Evolutionary conservation across 768 basidiomycete genomes (phyloP).

Genomic region (Podaxis sp.): DNA sequence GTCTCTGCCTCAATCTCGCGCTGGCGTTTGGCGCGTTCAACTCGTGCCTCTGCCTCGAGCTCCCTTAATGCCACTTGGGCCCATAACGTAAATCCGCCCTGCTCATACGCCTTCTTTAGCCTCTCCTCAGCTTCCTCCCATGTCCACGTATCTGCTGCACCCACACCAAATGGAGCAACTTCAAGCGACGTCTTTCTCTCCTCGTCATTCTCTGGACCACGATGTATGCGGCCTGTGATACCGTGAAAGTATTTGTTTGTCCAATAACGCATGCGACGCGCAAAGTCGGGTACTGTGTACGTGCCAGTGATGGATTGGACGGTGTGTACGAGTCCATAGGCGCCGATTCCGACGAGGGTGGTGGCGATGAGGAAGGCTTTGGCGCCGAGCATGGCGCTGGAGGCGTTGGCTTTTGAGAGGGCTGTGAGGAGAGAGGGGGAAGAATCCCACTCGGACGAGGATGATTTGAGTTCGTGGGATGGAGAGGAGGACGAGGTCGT

Average conservation of each 20-base stretch:
- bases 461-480: slow-evolving; percentile 16
- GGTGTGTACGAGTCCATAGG: slow-evolving; percentile 40
- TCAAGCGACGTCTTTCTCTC: slow-evolving; percentile 18
- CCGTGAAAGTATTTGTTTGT: slow-evolving; percentile 31
- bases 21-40: slow-evolving; percentile 42
- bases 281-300: slow-evolving; percentile 43
- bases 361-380: slow-evolving; percentile 72
- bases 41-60: slow-evolving; percentile 52
- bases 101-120: slow-evolving; percentile 53
- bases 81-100: slow-evolving; percentile 59
- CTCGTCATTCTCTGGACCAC: slow-evolving; percentile 33
- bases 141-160: slow-evolving; percentile 38
- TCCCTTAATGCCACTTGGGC: slow-evolving; percentile 50
- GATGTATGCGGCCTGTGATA: slow-evolving; percentile 52
- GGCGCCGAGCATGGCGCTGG: slow-evolving; percentile 50
- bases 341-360: slow-evolving; percentile 49
- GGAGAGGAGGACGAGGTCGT: slow-evolving; percentile 2
- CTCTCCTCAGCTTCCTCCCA: slow-evolving; percentile 55
- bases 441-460: slow-evolving; percentile 24
- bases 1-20: slow-evolving; percentile 17
- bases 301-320: slow-evolving; percentile 55
- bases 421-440: slow-evolving; percentile 34
- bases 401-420: slow-evolving; percentile 38
- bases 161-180: slow-evolving; percentile 21
- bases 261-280: slow-evolving; percentile 6